Base-by-base conservation (phyloP, 352 stramenopile genomes). In the Peronospora destructor region DNA sequence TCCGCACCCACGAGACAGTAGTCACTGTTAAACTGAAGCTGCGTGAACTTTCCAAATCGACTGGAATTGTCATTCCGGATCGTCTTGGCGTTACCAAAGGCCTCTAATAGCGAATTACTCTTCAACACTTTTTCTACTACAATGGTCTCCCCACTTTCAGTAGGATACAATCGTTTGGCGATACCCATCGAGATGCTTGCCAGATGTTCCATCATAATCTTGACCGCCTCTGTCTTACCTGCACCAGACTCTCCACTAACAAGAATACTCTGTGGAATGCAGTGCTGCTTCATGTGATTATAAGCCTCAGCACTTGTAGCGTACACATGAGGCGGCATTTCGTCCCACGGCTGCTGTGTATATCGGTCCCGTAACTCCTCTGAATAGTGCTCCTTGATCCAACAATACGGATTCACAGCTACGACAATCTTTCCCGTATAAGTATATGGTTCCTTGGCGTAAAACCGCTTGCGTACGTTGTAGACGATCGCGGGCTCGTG, bases 391-490 rank as follows among this genome's bases (percentile, higher is more conserved):
- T 70, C 45, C 52, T 88, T 82, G 54, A 95, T 76, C 85, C 86
- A 95, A 34, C 80, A 76, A 58, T 98, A 98, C 29, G 94, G 95
- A 62, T 98, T 99, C 34, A 98, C 84, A 1, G 94, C 94, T 35
- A 99, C 87, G 19, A 98, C 84, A 67, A 98, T 98, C 56, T 98
- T 92, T 29, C 94, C 94, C 29, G 96, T 97, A 60, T 96, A 96
- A 34, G 95, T 98, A 73, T 98, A 99, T 1, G 95, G 95, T 51
- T 85, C 71, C 37, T 79, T 63, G n/a, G 72, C 68, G 21, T 82
- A 81, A 60, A 95, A 95, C 11, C 89, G 79, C 47, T 73, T 66
- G 29, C 85, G 76, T 28, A 97, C 68, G 56, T 96, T 97, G 71
- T 96, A 96, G 25, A 97, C 77, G 45, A 97, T 95, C 25, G 85